A percentile compares a stretch with the other conserved stretches of the same genome.
Conservation (phyloP, 1,284 basidiomycete species). For the Omphalotus olearius region DNA sequence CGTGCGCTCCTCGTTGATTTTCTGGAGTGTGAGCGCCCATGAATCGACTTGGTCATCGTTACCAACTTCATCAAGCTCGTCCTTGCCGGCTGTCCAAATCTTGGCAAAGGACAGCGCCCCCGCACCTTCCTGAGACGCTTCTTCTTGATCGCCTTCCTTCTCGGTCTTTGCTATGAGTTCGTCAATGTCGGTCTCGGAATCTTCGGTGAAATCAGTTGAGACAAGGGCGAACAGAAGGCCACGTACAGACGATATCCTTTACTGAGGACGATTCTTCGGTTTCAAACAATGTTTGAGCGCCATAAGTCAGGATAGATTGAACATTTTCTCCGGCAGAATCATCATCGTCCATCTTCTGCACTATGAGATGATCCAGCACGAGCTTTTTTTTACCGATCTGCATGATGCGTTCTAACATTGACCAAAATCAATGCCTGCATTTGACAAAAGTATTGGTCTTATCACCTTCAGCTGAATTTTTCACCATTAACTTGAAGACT, state of each 20-base stretch:
- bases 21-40: constrained; percentile 71
- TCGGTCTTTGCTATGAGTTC: constrained; percentile 83
- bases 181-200: constrained; percentile 76
- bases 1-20: constrained; percentile 51
- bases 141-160: constrained; percentile 57
- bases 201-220: constrained; percentile 31
- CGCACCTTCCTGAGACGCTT: constrained; percentile 33
- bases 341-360: constrained; percentile 86
- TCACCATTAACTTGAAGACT: constrained; percentile 91
- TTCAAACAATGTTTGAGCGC: constrained; percentile 78
- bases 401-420: constrained; percentile 71
- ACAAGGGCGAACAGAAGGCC: not conserved
- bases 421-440: not conserved
- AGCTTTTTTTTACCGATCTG: constrained; percentile 89
- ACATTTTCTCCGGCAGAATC: constrained; percentile 71
- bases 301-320: constrained; percentile 79
- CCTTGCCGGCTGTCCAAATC: constrained; percentile 80
- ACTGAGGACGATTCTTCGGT: constrained; percentile 42
- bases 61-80: constrained; percentile 60
- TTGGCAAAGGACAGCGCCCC: constrained; percentile 81
- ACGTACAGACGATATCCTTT: constrained; percentile 68
- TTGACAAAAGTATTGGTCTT: not conserved
- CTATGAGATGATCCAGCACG: constrained; percentile 87
- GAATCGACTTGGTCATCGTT: constrained; percentile 63
- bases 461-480: constrained; percentile 82